These are phyloP conservation scores for Vanderwaltozyma yarrowii DNA, from an alignment of 805 yeast genomes.

Conservation along the genomic window DNA sequence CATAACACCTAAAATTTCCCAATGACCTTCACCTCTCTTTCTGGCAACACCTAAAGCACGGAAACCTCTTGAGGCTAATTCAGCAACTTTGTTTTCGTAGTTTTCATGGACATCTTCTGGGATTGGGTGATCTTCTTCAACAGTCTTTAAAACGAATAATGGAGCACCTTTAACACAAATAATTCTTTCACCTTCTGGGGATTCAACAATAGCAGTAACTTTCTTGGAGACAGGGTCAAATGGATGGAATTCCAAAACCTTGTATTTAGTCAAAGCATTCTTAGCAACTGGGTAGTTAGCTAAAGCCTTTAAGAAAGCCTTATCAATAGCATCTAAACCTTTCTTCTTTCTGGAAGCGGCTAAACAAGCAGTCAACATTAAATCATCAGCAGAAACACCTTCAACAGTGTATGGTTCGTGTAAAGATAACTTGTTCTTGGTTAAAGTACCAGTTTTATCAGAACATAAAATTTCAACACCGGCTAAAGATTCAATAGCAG, in stretches of 20 bases:
- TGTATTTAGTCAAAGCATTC: constrained; percentile 85
- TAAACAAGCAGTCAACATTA: constrained; percentile 94
- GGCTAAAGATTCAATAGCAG: constrained; percentile 94
- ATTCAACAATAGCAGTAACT: constrained; percentile 89
- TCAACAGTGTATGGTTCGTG: constrained; percentile 97
- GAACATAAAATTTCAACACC: constrained; percentile 98
- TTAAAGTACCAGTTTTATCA: constrained; percentile 95
- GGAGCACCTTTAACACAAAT: constrained; percentile 98
- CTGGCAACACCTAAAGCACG: constrained; percentile 98
- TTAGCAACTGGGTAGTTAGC: constrained; percentile 84
- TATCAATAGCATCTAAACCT: constrained; percentile 96
- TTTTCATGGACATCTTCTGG: constrained; percentile 89
- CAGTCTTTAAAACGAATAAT: constrained; percentile 90
- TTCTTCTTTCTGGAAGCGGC: constrained; percentile 98
- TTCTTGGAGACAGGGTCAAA: constrained; percentile 97
- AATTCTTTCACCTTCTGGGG: constrained; percentile 91
- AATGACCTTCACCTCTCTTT: constrained; percentile 96
- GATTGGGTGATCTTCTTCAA: constrained; percentile 92
- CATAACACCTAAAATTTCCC: constrained; percentile 97
- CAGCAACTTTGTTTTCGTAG: constrained; percentile 95
- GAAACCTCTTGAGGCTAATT: constrained; percentile 97
- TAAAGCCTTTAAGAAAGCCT: constrained; percentile 90
- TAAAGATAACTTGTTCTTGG: constrained; percentile 90
- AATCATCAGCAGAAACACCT: constrained; percentile 92
- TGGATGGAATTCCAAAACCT: constrained; percentile 91